phyloP scores from a whole-genome alignment of 352 stramenopile species.

The Phytopythium sindhum region DNA sequence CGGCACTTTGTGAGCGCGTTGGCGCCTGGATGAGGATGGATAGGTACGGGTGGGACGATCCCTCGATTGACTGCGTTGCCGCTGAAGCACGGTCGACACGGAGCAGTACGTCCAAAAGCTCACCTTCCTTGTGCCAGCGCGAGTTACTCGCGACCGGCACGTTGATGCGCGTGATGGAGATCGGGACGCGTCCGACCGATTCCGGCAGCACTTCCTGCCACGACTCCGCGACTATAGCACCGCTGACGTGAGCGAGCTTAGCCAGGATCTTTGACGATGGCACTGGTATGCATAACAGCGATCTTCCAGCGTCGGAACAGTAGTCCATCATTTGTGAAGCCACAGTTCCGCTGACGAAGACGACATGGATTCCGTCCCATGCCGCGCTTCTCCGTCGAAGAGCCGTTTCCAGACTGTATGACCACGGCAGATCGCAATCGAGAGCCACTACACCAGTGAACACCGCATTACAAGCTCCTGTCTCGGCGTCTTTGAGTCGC shows the following conservation, averaged over 20 bases:
- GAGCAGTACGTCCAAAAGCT: conserved; percentile 2
- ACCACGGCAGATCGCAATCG: background rate
- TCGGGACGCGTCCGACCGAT: background rate
- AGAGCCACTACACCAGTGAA: background rate
- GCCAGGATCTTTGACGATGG: background rate
- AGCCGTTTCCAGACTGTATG: background rate
- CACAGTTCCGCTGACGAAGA: conserved; percentile 3
- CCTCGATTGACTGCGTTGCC: background rate
- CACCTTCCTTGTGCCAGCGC: conserved; percentile 2
- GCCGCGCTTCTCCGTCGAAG: background rate
- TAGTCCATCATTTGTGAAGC: conserved; percentile 1
- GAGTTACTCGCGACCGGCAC: background rate
- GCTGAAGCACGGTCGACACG: background rate
- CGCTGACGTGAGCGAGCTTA: background rate
- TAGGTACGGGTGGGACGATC: background rate
- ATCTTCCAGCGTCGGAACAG: background rate
- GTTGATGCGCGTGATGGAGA: background rate
- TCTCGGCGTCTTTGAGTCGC: background rate
- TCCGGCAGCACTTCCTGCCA: conserved; percentile 1
- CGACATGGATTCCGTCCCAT: background rate
- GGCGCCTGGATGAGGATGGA: conserved; percentile 5
- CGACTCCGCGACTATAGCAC: background rate
- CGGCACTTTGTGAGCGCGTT: background rate
- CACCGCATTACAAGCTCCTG: background rate
- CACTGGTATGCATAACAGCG: background rate